Conservation (phyloP, 768 basidiomycete genomes). For the Russula sp. region DNA sequence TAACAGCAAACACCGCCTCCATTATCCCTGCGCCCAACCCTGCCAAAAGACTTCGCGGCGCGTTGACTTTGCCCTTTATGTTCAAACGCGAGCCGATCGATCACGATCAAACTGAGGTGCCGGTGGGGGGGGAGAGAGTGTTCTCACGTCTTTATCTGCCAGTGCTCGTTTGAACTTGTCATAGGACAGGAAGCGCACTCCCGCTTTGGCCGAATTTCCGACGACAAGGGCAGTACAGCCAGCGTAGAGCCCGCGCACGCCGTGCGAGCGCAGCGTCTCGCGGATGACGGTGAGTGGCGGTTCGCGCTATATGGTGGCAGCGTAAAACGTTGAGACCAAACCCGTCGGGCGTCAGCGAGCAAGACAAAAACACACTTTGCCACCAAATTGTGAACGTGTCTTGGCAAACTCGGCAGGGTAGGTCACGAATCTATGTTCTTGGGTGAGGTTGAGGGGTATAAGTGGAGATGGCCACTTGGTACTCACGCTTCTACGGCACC, state of each 20-base stretch:
- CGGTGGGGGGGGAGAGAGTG: neutral
- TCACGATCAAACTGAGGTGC: neutral
- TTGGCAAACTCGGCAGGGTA: conserved; percentile 93
- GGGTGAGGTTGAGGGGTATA: conserved; percentile 32
- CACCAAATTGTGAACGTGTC: conserved; percentile 88
- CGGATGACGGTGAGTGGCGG: conserved; percentile 67
- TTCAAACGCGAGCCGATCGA: conserved; percentile 5
- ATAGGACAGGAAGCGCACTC: conserved; percentile 92
- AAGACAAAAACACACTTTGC: conserved; percentile 43
- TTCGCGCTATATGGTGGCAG: conserved; percentile 42
- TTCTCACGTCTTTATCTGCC: conserved; percentile 69
- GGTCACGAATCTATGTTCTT: conserved; percentile 62
- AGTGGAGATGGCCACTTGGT: neutral
- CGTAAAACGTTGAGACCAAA: neutral
- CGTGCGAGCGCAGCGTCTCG: conserved; percentile 68
- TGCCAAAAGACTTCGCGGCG: conserved; percentile 75
- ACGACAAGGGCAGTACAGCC: conserved; percentile 85
- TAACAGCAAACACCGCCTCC: conserved; percentile 92
- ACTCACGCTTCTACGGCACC: conserved; percentile 90
- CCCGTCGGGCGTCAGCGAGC: neutral
- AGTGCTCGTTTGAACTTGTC: conserved; percentile 84
- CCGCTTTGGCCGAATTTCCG: conserved; percentile 91
- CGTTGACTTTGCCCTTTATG: conserved; percentile 80
- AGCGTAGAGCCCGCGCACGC: conserved; percentile 84
- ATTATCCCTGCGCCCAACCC: conserved; percentile 85